phyloP scores from a whole-genome alignment of 768 basidiomycete species.

The Leucosporidium creatinivorum region DNA sequence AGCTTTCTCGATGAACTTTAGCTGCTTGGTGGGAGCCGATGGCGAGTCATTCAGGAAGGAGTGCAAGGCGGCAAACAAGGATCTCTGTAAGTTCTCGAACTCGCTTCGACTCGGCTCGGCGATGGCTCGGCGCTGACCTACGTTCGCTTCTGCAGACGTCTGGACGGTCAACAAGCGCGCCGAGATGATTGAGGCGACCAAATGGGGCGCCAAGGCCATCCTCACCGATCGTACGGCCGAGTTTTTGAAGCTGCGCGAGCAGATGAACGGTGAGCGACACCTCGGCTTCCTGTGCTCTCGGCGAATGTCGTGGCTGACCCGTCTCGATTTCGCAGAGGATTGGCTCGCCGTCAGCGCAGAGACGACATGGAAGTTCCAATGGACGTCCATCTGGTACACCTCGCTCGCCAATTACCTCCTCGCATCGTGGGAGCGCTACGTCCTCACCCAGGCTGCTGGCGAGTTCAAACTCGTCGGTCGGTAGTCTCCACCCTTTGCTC shows the following conservation, averaged over 20 bases:
- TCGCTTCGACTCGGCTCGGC: too few relatives aligned
- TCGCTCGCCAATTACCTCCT: slow-evolving; percentile 8
- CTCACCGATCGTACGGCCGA: slow-evolving; percentile 56
- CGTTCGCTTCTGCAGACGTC: slow-evolving; percentile 49
- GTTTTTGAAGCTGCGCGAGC: slow-evolving; percentile 32
- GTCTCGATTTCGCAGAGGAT: neutral
- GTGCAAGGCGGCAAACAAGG: slow-evolving; percentile 53
- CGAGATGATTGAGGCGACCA: slow-evolving; percentile 44
- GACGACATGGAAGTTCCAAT: slow-evolving; percentile 18
- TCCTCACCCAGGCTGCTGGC: too few relatives aligned
- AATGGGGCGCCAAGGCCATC: slow-evolving; percentile 69
- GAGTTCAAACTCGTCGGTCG: too few relatives aligned
- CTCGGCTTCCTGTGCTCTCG: neutral
- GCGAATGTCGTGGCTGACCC: neutral
- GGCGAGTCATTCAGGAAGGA: slow-evolving; percentile 66
- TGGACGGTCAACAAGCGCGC: slow-evolving; percentile 85
- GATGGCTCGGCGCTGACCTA: neutral
- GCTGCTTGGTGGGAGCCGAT: slow-evolving; percentile 59
- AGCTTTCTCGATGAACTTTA: slow-evolving; percentile 78
- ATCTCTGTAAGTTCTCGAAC: neutral
- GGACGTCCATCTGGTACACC: slow-evolving; percentile 19
- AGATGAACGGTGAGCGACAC: slow-evolving; percentile 26
- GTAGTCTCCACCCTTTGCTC: too few relatives aligned
- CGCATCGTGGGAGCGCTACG: too few relatives aligned
- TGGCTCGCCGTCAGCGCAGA: slow-evolving; percentile 25